Evolutionary conservation across 805 yeast species (phyloP).

Genomic region (Candida silvicultrix): DNA sequence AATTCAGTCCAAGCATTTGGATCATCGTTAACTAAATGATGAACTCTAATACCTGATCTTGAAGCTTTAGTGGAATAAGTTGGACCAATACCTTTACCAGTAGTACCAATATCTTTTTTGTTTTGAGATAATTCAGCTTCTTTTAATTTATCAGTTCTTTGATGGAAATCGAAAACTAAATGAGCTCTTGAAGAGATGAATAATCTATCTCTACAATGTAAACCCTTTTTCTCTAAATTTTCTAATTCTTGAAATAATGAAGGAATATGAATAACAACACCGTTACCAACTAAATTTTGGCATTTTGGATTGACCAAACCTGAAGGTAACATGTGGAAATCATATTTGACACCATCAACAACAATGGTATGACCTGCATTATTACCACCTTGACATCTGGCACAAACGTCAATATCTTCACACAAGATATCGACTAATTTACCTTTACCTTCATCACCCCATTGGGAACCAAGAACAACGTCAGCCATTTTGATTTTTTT

Average conservation of each 20-base stretch:
- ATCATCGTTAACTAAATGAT: constrained; percentile 85
- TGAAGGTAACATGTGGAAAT: constrained; percentile 98
- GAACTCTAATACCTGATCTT: constrained; percentile 94
- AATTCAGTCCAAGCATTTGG: constrained; percentile 93
- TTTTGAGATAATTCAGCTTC: constrained; percentile 72
- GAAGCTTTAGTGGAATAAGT: constrained; percentile 95
- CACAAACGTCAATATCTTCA: constrained; percentile 93
- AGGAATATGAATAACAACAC: constrained; percentile 94
- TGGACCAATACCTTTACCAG: constrained; percentile 99
- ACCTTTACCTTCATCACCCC: constrained; percentile 99
- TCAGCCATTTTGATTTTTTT: constrained; percentile 28
- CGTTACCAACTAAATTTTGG: constrained; percentile 85
- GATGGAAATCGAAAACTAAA: constrained; percentile 96
- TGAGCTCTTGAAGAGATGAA: constrained; percentile 93
- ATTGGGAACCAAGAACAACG: constrained; percentile 96
- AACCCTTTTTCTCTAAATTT: constrained; percentile 76
- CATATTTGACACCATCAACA: constrained; percentile 81
- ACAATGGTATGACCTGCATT: constrained; percentile 99
- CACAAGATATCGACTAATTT: constrained; percentile 93
- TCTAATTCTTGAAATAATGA: constrained; percentile 85
- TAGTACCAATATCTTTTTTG: constrained; percentile 90
- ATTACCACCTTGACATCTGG: constrained; percentile 98
- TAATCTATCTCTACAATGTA: constrained; percentile 54
- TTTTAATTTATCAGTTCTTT: constrained; percentile 90
- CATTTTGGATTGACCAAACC: constrained; percentile 96